Evolutionary conservation across 192 early-diverging fungal species (phyloP).

Genomic region (Globomyces pollinis-pini): DNA sequence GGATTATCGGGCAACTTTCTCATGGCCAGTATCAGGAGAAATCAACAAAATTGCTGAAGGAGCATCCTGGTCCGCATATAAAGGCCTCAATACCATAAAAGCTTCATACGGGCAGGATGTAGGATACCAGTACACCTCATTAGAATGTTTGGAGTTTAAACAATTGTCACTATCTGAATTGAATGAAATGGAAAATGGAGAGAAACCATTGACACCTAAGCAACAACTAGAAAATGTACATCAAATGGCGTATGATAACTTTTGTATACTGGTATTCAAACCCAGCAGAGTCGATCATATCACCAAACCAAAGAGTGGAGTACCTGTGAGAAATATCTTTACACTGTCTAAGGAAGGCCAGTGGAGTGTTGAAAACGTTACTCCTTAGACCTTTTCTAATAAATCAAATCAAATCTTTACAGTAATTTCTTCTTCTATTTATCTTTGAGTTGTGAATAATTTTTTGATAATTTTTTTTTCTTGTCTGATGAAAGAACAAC

Average conservation of each 20-base stretch:
- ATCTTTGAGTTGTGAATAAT: too few species aligned
- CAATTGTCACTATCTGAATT: background rate
- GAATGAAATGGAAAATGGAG: background rate
- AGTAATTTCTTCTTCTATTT: too few species aligned
- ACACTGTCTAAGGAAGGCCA: background rate
- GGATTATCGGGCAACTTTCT: background rate
- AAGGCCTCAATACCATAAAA: background rate
- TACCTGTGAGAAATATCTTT: background rate
- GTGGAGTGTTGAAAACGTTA: background rate
- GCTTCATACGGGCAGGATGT: background rate
- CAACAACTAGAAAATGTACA: conserved; percentile 1
- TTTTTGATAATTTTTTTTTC: too few species aligned
- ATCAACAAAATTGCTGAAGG: background rate
- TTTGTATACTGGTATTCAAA: background rate
- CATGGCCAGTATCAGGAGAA: conserved; percentile 3
- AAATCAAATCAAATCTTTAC: too few species aligned
- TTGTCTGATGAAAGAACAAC: background rate
- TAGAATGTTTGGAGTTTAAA: background rate
- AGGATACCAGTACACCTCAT: background rate
- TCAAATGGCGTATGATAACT: background rate
- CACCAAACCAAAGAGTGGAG: background rate
- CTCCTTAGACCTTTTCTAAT: background rate
- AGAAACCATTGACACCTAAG: background rate
- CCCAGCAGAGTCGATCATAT: background rate
- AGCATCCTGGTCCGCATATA: background rate